Evolutionary conservation across 495 filamentous ascomycete genomes (phyloP).

Genomic region (Penicillium riverlandense): DNA sequence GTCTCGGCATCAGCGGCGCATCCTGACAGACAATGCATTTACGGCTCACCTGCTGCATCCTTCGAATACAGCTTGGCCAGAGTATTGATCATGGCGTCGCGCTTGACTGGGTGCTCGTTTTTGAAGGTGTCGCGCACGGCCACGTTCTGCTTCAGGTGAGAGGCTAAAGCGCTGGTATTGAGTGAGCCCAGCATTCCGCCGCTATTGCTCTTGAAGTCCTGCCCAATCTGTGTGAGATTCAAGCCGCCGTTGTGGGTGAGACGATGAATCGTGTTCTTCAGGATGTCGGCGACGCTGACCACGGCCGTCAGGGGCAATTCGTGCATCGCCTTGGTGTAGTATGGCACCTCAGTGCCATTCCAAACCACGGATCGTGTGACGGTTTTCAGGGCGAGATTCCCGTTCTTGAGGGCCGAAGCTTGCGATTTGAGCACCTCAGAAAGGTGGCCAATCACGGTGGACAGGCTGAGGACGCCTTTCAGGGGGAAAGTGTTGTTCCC

Average conservation of each 20-base stretch:
- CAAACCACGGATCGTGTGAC: conserved; percentile 23
- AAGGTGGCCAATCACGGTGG: conserved; percentile 22
- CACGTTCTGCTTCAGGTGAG: conserved; percentile 9
- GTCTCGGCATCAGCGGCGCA: conserved; percentile 11
- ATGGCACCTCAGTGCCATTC: conserved; percentile 28
- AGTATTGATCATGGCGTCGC: conserved; percentile 8
- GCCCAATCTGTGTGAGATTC: not conserved
- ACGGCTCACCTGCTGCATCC: not conserved
- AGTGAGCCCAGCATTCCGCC: conserved; percentile 1
- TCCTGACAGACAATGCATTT: too few relatives aligned
- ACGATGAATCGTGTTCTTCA: conserved; percentile 28
- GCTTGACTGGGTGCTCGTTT: conserved; percentile 10
- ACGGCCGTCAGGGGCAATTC: conserved; percentile 25
- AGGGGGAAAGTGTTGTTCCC: conserved; percentile 52
- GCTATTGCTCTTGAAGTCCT: not conserved
- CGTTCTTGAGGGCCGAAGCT: conserved; percentile 18
- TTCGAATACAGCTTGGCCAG: conserved; percentile 3
- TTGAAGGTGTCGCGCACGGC: conserved; percentile 8
- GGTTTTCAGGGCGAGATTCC: conserved; percentile 24
- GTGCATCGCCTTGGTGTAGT: conserved; percentile 35
- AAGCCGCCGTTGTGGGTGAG: conserved; percentile 7
- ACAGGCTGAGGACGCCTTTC: conserved; percentile 28
- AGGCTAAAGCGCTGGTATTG: not conserved
- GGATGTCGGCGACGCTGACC: conserved; percentile 17
- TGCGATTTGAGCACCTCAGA: conserved; percentile 20